Conservation (phyloP, 495 filamentous ascomycete species). For the Podospora didyma region DNA sequence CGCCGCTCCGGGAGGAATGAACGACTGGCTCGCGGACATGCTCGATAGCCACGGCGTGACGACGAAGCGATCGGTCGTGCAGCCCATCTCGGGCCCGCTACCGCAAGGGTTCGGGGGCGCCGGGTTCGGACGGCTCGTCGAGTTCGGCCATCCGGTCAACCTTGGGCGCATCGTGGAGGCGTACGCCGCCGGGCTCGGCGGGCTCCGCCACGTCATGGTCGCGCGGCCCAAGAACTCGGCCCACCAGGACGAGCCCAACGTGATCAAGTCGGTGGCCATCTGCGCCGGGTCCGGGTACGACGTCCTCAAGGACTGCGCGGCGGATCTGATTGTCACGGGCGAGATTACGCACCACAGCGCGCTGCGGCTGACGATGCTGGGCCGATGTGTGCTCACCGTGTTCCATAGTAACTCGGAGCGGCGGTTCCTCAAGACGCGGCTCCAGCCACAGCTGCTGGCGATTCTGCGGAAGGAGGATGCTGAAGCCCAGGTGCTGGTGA, state of each 20-base stretch:
- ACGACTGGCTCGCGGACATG: constrained; percentile 93
- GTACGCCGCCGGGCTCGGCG: constrained; percentile 32
- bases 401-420: constrained; percentile 92
- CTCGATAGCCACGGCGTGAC: constrained; percentile 36
- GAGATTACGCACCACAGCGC: constrained; percentile 93
- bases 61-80: constrained; percentile 30
- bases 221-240: constrained; percentile 28
- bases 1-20: constrained; percentile 79
- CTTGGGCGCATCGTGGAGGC: constrained; percentile 58
- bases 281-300: constrained; percentile 82
- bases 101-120: constrained; percentile 57
- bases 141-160: constrained; percentile 53
- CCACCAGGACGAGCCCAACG: constrained; percentile 6
- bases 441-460: constrained; percentile 60
- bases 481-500: constrained; percentile 62
- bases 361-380: constrained; percentile 79
- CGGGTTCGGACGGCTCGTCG: constrained; percentile 74
- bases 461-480: constrained; percentile 48
- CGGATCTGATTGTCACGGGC: constrained; percentile 83
- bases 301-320: constrained; percentile 62
- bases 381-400: constrained; percentile 76
- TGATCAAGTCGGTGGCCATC: constrained; percentile 45
- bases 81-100: constrained; percentile 31
- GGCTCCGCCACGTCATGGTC: constrained; percentile 37
- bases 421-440: constrained; percentile 66